Evolutionary conservation across 495 filamentous ascomycete species (phyloP).

Genomic region (Choiromyces venosus): DNA sequence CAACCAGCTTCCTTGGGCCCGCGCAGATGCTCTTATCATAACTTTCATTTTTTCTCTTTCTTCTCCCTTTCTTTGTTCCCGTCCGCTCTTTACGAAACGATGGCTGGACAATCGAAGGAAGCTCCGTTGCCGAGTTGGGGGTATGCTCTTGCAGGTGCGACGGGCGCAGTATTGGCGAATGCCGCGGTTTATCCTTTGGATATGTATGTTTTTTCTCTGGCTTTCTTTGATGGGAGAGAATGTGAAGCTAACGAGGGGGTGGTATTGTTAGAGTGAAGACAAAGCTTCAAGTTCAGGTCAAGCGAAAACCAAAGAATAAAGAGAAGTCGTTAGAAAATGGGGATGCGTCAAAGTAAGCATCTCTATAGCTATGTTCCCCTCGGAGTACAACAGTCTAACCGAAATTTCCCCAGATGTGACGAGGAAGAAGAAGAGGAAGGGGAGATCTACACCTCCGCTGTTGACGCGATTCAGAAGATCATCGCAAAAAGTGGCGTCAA

Average conservation of each 20-base stretch:
- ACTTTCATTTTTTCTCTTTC: neutral
- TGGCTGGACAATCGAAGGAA: slow-evolving; percentile 62
- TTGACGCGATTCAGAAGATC: slow-evolving; percentile 86
- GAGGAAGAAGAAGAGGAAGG: slow-evolving; percentile 18
- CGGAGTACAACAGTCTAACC: slow-evolving; percentile 8
- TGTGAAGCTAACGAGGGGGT: neutral
- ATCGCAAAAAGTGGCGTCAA: slow-evolving; percentile 68
- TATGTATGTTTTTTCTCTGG: slow-evolving; percentile 59
- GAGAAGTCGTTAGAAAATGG: slow-evolving; percentile 22
- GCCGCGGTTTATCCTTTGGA: slow-evolving; percentile 93
- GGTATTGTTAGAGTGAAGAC: slow-evolving; percentile 72
- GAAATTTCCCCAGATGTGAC: neutral
- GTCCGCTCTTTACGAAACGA: neutral
- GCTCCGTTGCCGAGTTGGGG: slow-evolving; percentile 84
- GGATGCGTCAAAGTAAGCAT: neutral
- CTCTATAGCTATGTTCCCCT: slow-evolving; percentile 7
- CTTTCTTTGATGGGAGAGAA: neutral
- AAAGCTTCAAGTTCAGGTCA: slow-evolving; percentile 92
- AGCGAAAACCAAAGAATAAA: slow-evolving; percentile 47
- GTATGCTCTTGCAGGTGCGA: slow-evolving; percentile 82
- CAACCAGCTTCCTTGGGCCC: neutral
- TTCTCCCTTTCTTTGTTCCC: neutral
- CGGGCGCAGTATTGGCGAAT: slow-evolving; percentile 91
- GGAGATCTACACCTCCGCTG: slow-evolving; percentile 64
- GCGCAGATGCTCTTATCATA: neutral